phyloP scores from a whole-genome alignment of 1,284 basidiomycete species.

The Polyporus tsugae region DNA sequence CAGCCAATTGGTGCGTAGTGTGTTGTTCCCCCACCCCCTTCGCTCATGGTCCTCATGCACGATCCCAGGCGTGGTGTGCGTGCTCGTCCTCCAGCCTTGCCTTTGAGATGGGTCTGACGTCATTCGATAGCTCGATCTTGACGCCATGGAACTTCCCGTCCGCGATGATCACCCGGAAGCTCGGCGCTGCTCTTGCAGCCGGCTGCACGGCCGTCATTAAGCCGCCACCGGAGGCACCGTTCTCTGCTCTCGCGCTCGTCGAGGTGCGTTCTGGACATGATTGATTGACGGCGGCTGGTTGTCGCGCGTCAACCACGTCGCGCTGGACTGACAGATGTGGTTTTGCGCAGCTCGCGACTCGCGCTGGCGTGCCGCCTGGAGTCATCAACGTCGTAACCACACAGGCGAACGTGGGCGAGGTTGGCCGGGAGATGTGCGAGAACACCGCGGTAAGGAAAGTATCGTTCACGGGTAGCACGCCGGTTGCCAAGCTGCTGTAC shows the following conservation, averaged over 20 bases:
- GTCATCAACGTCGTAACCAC: constrained; percentile 96
- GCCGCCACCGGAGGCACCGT: constrained; percentile 95
- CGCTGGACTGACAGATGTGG: background rate
- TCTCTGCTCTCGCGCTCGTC: constrained; percentile 88
- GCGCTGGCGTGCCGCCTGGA: constrained; percentile 93
- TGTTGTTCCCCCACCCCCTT: constrained; percentile 4
- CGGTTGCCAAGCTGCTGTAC: constrained; percentile 92
- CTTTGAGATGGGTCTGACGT: background rate
- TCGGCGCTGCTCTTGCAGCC: constrained; percentile 90
- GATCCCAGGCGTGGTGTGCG: constrained; percentile 65
- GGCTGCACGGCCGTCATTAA: constrained; percentile 98
- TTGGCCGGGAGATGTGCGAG: constrained; percentile 87
- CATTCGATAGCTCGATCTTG: constrained; percentile 65
- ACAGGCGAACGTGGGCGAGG: constrained; percentile 79
- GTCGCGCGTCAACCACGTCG: background rate
- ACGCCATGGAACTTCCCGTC: constrained; percentile 95
- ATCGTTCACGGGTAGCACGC: constrained; percentile 94
- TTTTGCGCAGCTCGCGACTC: constrained; percentile 68
- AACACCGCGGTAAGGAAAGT: constrained; percentile 85
- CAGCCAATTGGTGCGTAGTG: constrained; percentile 83
- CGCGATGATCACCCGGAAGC: constrained; percentile 92
- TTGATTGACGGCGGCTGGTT: background rate
- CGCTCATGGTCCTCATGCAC: background rate
- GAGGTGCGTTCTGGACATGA: constrained; percentile 57
- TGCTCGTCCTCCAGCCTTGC: constrained; percentile 11